A percentile compares a stretch with the other conserved stretches of the same genome.
phyloP scores from a whole-genome alignment of 176 grass and related monocot species.

The Triticum aestivum region DNA sequence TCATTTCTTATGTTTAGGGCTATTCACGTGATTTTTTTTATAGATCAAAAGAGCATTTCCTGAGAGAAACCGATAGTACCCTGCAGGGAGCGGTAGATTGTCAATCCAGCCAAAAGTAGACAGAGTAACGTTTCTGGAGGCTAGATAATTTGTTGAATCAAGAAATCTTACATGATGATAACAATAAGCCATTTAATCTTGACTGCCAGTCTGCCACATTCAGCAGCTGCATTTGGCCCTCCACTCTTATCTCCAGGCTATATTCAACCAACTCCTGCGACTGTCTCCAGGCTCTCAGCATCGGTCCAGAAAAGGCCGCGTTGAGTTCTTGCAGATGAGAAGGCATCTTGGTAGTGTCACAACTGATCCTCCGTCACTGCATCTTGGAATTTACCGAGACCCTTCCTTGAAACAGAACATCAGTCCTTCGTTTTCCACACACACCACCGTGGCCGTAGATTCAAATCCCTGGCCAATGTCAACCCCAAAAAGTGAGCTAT shows the following conservation, averaged over 20 bases:
- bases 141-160: neutral
- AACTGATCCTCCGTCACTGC: neutral
- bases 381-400: neutral
- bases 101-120: neutral
- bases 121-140: neutral
- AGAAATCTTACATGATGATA: neutral
- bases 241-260: neutral
- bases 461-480: neutral
- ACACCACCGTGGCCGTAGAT: neutral
- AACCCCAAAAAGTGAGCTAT: neutral
- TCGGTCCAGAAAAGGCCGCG: neutral
- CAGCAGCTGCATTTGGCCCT: neutral
- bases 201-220: neutral
- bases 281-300: neutral
- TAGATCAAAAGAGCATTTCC: neutral
- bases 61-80: neutral
- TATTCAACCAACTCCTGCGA: neutral
- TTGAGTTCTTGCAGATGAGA: neutral
- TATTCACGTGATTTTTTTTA: neutral
- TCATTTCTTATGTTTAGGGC: neutral
- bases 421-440: neutral
- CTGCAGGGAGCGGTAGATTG: neutral
- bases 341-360: neutral
- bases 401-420: neutral
- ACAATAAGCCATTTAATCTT: neutral